Evolutionary conservation across 768 basidiomycete species (phyloP), one percentile per base, ranked within the genome.

Genomic region (Mycena maculata): DNA sequence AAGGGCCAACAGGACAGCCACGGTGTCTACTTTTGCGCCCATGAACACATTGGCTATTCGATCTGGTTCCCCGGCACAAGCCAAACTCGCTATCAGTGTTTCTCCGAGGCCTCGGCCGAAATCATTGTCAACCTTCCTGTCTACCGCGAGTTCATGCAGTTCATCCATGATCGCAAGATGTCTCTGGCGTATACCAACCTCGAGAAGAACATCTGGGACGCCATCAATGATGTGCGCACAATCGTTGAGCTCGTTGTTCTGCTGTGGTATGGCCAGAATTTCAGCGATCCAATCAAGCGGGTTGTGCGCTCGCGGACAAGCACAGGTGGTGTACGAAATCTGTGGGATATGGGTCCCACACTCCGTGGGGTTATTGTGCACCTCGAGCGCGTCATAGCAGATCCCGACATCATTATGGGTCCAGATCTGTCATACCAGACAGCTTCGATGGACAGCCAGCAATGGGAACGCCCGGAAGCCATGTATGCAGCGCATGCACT

Each of bases 41-140:
- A 71, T 30, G 41, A 31, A 5, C 48, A 41, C 5, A 42, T 72
- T 10, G 76, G 72, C 0, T 72, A 66, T 55, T 27, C 60, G 4
- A 42, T 45, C 28, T 31, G 30, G n/a, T 81, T 79, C 50, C 76
- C 80, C 2, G 78, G 79, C 44, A 79, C 77, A 0, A 76, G 71
- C 56, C 79, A 81, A 57, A 79, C 73, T 1, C 75, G 73, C 1
- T 81, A 75, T 65, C 63, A 70, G 18, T 73, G 69, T 11, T 63
- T 75, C 63, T 62, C 73, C 16, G 67, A 76, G 10, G 80, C 76
- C 10, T 75, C 77, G 0, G 65, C 58, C 1, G 76, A 72, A 13
- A 55, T 79, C 3, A 36, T 83, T 10, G 44, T 65, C 0, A 60
- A 78, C 36, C 75, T 71, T 4, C 39, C 69, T 0, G 18, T 54